Base-by-base conservation (phyloP, 2,329 filamentous ascomycete genomes). In the Colletotrichum musae region DNA sequence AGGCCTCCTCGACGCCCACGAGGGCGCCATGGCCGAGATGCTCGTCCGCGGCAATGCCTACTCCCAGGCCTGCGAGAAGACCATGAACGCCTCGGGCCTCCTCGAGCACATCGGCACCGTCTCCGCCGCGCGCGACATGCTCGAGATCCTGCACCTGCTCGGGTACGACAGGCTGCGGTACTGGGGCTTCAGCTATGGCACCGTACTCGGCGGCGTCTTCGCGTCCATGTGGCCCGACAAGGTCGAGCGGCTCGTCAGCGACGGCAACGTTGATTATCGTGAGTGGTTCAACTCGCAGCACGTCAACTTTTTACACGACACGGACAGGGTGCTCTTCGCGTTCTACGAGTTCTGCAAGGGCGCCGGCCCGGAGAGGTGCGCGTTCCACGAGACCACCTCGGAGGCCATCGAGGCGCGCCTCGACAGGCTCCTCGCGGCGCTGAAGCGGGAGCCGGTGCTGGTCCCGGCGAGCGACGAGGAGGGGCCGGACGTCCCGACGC, bases 141-240 rank as follows among this genome's bases (percentile, higher is more conserved):
- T 86, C 0, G 84, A 83, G 72, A 82, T 87, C 12, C 74, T 85
- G 16, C 65, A 81, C 39, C 77, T 81, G 72, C 78, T 80, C 6
- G 84, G 83, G 2, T 73, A 83, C 60, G 74, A 79, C 4, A 83
- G 80, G 75, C 77, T 87, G 6, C 80, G 78, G 52, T 88, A 87
- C 73, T 88, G 86, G 86, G 87, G 86, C 1, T 84, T 87, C 66
- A 87, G 85, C 71, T 88, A 88, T 70, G 86, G 86, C 10, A 87
- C 85, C 7, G 74, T 87, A 2, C 78, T 89, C 0, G 87, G 86
- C 4, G 84, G 82, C 13, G 83, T 83, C 0, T 87, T 88, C 73
- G 86, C 86, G 3, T 80, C 84, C 2, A 80, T 88, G 77, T 88
- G 82, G 62, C 86, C 86, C 1, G 83, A 87, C 32, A 80, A 80